phyloP scores from a whole-genome alignment of 2,329 filamentous ascomycete species.

The Trichocomaceae sp. region DNA sequence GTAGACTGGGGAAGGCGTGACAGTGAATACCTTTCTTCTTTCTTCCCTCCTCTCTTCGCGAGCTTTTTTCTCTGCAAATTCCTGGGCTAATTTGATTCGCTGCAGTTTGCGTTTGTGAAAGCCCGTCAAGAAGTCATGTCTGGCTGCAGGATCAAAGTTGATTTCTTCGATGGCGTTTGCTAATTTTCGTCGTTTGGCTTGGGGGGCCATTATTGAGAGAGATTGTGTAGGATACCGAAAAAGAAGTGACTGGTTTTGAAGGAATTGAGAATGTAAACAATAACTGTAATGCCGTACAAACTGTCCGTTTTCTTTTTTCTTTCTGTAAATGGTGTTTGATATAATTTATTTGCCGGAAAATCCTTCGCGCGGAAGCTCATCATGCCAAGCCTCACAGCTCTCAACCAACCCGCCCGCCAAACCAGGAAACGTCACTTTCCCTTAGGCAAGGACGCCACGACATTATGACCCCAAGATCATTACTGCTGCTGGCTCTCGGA shows the following conservation, averaged over 20 bases:
- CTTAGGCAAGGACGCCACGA: not conserved
- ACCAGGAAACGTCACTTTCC: constrained; percentile 12
- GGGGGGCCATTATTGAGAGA: constrained; percentile 45
- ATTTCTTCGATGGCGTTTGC: constrained; percentile 66
- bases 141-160: constrained; percentile 70
- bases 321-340: not conserved
- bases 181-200: constrained; percentile 61
- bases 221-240: not conserved
- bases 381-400: constrained; percentile 16
- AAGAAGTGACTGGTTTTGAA: not conserved
- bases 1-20: not conserved
- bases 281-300: not conserved
- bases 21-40: constrained; percentile 62
- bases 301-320: not conserved
- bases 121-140: constrained; percentile 83
- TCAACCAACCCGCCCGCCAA: constrained; percentile 12
- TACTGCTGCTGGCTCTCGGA: constrained; percentile 46
- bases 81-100: constrained; percentile 76
- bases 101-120: constrained; percentile 95
- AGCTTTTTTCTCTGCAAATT: constrained; percentile 68
- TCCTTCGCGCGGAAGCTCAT: constrained; percentile 16
- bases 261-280: not conserved
- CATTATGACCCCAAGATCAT: constrained; percentile 36
- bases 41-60: constrained; percentile 68
- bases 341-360: constrained; percentile 8